Percentiles rank a stretch among this genome's conserved stretches.
These are phyloP conservation scores for Tetraselmis chui DNA, from an alignment of 139 green algal genomes.

Conservation along the genomic window DNA sequence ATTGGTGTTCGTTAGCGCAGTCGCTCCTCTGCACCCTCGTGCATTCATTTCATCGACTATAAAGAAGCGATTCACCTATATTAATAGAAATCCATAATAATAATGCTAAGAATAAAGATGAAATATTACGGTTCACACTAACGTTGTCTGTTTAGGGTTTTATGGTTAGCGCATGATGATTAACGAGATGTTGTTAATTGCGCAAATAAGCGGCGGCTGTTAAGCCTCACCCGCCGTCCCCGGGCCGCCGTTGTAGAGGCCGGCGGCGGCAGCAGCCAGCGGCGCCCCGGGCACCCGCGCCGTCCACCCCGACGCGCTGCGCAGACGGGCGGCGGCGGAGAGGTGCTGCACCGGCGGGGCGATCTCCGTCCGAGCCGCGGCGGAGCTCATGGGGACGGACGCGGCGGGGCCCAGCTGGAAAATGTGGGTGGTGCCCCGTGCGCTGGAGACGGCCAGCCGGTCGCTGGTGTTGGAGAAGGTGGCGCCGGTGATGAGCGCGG, in stretches of 20 bases:
- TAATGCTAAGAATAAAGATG: too few species aligned
- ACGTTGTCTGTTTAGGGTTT: too few species aligned
- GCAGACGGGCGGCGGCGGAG: constrained; percentile 6
- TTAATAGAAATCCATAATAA: too few species aligned
- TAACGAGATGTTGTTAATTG: too few species aligned
- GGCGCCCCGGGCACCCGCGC: constrained; percentile 1
- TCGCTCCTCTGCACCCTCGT: too few species aligned
- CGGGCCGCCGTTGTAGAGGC: constrained; percentile 19
- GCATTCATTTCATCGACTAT: too few species aligned
- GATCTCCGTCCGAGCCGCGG: not conserved
- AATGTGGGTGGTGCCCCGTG: constrained; percentile 46
- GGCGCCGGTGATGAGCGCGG: constrained; percentile 47
- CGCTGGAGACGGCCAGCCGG: constrained; percentile 36
- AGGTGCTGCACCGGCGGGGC: not conserved
- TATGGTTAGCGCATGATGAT: too few species aligned
- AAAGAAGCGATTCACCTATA: too few species aligned
- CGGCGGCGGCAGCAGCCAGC: constrained; percentile 13
- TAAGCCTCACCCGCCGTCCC: not conserved
- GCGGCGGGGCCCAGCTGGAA: constrained; percentile 31
- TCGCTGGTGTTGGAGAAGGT: constrained; percentile 37
- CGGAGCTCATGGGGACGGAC: constrained; percentile 14
- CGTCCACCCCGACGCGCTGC: constrained; percentile 5
- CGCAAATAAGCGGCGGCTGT: too few species aligned
- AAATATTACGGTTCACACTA: too few species aligned
- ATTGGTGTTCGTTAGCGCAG: too few species aligned